Evolutionary conservation across 805 yeast genomes (phyloP), one percentile per base, ranked within the genome.

Genomic region (Dipodascopsis uninucleata): DNA sequence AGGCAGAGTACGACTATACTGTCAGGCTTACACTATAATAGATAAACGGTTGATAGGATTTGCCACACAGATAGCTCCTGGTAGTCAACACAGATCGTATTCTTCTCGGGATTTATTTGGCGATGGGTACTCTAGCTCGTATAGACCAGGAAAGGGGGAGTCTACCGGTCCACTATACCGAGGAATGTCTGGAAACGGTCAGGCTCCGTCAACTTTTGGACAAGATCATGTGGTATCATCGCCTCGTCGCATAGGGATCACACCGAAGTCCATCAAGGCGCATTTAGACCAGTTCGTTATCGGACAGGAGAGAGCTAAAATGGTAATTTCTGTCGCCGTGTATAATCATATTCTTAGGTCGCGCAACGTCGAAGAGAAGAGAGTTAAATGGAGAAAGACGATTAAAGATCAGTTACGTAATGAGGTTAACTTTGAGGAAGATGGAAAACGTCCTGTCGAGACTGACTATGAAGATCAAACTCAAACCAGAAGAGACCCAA

Each of bases 301-400:
- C 20, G 82, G 82, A 0, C 83, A 78, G 59, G 75, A 74, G 1
- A 67, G 63, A 3, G 75, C 79, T 20, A 78, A 78, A 58, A 74
- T 72, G 54, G 74, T 77, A n/a, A 66, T 78, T 60, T 71, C 81
- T 28, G 83, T 78, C 7, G 81, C 81, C 1, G 79, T 78, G 0
- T 78, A 72, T 55, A 78, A 78, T 44, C 83, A 78, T 56, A 76
- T 75, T 47, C 52, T 77, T 31, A 64, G 81, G 43, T 49, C 50
- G 18, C 53, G 45, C 35, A 38, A 22, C 14, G n/a, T 29, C n/a
- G 53, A 46, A 9, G 53, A 45, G 12, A 34, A 39, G 22, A 48
- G 39, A 28, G 10, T 22, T 10, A 21, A 41, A 20, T 25, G 37
- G 29, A 24, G 50, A 8, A 36, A 31, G 29, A 45, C 44, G 22